Conservation (phyloP, 75 land plant species). For the Picea glauca region DNA sequence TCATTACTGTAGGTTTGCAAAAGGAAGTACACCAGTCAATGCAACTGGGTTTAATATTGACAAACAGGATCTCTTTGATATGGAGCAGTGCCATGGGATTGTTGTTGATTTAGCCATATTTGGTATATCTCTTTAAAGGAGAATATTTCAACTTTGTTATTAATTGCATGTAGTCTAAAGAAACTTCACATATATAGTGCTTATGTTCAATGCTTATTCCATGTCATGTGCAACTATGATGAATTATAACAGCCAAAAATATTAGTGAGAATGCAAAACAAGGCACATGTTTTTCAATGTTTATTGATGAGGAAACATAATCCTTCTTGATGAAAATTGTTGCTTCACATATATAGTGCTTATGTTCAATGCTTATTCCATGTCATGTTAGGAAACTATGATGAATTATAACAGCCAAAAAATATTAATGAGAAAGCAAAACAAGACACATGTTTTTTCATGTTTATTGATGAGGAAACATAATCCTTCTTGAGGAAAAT, state of each 20-base stretch:
- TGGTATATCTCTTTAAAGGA: background rate
- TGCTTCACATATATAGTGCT: background rate
- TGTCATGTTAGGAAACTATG: constrained; percentile 71
- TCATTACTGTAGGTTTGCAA: constrained; percentile 54
- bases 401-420: constrained; percentile 75
- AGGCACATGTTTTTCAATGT: background rate
- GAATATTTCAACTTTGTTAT: background rate
- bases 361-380: background rate
- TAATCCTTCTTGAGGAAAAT: too few species aligned
- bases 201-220: too few species aligned
- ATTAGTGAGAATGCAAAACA: too few species aligned
- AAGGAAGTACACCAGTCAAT: constrained; percentile 42
- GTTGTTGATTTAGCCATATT: constrained; percentile 96
- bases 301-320: constrained; percentile 82
- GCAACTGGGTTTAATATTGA: background rate
- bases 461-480: too few species aligned
- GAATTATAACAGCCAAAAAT: too few species aligned
- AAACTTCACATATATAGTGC: background rate
- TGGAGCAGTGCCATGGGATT: constrained; percentile 76
- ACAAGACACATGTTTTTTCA: too few species aligned
- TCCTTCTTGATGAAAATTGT: constrained; percentile 35
- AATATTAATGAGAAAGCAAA: constrained; percentile 63
- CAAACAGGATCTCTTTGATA: constrained; percentile 61
- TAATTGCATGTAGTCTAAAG: background rate
- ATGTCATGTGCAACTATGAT: too few species aligned